Base-by-base conservation (phyloP, 345 rosid species). In the Geranium brycei region DNA sequence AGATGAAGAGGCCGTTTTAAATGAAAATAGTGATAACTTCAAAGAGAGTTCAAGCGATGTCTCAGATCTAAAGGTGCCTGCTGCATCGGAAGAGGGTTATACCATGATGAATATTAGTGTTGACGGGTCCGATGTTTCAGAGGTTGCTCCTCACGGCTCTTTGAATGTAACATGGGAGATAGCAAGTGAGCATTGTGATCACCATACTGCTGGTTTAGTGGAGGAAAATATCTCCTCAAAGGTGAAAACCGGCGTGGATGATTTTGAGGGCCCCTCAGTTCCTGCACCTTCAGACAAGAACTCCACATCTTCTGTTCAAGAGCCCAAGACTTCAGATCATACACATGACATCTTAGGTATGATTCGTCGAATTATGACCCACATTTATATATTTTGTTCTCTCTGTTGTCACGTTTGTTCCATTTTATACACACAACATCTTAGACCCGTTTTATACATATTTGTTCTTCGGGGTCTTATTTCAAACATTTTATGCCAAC, bases 101-200 rank as follows among this genome's bases (percentile, higher is more conserved):
- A 62, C 53, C 60, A 61, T 64, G 58, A 61, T n/a, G 69, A 65
- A 69, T 28, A n/a, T 65, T 35, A 57, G 70, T 60, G 59, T 47
- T 7, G 75, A 76, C 66, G 79, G 69, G 66, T 65, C 71, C 32
- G 79, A 72, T 68, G 76, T 65, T 55, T 64, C 58, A 8, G 87
- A 81, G 69, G 77, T 74, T 72, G 68, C 77, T 19, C 60, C 56
- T 28, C 81, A 66, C 28, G 71, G 69, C 68, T 71, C 77, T 63
- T 73, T 83, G 66, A 79, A 73, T n/a, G 71, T 80, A 67, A 76
- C 71, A 72, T 80, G 88, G 67, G 97, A 86, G 81, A 88, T 78
- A 65, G 90, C 85, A 77, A 56, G 62, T 4, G 81, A 78, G 74
- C 78, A 77, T 55, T 63, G 69, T 75, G 69, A 65, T 74, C 77